These are phyloP conservation scores for Rubia peregrina DNA, from an alignment of 305 asterid species.

Conservation along the genomic window DNA sequence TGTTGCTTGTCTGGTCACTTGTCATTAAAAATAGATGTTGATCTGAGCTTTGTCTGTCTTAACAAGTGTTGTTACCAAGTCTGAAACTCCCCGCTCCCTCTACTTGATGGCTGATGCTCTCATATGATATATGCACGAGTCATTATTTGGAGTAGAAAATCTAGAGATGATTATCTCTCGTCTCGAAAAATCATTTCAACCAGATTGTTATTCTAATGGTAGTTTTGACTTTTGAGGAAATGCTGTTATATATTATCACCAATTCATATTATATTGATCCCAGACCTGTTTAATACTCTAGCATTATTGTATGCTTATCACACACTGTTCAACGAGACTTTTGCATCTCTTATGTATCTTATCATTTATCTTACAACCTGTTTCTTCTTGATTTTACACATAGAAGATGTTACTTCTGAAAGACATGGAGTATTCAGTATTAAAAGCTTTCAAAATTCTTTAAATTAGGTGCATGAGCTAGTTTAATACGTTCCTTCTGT, in stretches of 20 bases:
- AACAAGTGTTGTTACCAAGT: not conserved
- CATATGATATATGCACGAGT: not conserved
- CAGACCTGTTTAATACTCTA: not conserved
- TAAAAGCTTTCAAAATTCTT: not conserved
- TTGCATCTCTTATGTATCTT: not conserved
- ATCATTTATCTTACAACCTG: not conserved
- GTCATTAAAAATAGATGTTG: not conserved
- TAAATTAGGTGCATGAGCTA: not conserved
- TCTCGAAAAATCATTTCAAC: not conserved
- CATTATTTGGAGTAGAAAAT: not conserved
- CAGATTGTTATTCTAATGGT: not conserved
- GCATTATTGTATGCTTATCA: not conserved
- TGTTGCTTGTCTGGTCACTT: not conserved
- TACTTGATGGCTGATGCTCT: not conserved
- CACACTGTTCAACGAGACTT: not conserved
- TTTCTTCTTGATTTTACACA: not conserved
- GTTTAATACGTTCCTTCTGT: not conserved
- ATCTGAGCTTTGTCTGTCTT: not conserved
- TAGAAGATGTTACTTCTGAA: not conserved
- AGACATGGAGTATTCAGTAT: not conserved
- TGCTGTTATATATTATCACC: not conserved
- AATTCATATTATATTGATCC: not conserved
- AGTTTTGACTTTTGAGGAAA: not conserved
- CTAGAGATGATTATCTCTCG: not conserved
- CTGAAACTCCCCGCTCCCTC: not conserved